Base-by-base conservation (phyloP, 306 rosid species). In the Pterocarpus santalinus region DNA sequence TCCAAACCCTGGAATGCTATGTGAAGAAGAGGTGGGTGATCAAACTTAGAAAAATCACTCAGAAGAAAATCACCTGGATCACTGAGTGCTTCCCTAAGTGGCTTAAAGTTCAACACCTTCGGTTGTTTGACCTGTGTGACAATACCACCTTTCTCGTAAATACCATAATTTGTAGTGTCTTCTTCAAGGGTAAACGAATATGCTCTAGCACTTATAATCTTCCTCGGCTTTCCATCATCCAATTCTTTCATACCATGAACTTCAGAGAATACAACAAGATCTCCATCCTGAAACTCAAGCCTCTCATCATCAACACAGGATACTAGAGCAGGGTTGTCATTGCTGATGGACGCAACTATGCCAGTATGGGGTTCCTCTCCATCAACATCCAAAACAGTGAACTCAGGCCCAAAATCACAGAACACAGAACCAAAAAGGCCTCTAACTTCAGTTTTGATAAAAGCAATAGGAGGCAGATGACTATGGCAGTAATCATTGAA, bases 211-310 rank as follows among this genome's bases (percentile, higher is more conserved):
- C 86, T 90, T 74, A 84, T 94, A 55, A 94, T 85, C 88, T 73
- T 91, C 81, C 97, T 90, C 49, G 94, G 97, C 72, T 89, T 94
- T 72, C 97, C 94, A 76, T 94, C 97, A 87, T 94, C 91, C 86
- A 94, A 78, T 76, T 94, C 97, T 13, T 87, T 89, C 98, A 94
- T 91, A 77, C 98, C 98, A 70, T 88, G 97, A 81, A 94, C 88
- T 87, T 94, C 98, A 46, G 98, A 91, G 79, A 94, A 94, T 78
- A 94, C 87, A 81, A 94, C 98, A 77, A 91, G 89, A 88, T 94
- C 98, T 44, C 98, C 98, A 86, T 94, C 98, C 87, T 94, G 93
- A 86, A 90, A 94, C 76, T 94, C 98, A 76, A 94, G 94, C 87
- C 97, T 91, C 79, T 94, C 98, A 79, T 94, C 98, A 72, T 94